A percentile compares a stretch with the other conserved stretches of the same genome.
Conservation (phyloP, 345 rosid genomes). For the Lepidium didymum region DNA sequence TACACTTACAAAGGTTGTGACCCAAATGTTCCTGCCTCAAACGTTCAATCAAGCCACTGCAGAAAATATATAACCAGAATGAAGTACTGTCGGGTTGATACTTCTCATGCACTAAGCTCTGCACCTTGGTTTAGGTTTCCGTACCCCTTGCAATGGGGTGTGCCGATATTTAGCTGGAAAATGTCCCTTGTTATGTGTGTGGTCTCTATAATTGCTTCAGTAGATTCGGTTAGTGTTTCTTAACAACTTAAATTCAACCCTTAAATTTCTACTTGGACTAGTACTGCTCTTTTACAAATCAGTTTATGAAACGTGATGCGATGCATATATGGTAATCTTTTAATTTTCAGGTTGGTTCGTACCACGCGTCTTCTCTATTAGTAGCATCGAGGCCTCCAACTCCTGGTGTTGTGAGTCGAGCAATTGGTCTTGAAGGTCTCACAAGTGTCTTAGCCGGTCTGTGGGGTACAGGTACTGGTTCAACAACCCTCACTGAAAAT, state of each 20-base stretch:
- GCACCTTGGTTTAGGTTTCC: constrained; percentile 99
- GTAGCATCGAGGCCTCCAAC: constrained; percentile 96
- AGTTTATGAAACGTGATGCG: background rate
- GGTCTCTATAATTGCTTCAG: constrained; percentile 70
- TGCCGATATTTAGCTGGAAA: constrained; percentile 86
- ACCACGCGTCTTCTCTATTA: constrained; percentile 83
- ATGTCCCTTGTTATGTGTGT: constrained; percentile 90
- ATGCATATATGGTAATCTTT: background rate
- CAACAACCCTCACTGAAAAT: constrained; percentile 88
- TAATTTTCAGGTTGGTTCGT: constrained; percentile 73
- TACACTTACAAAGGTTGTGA: constrained; percentile 85
- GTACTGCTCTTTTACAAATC: background rate
- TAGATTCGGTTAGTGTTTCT: constrained; percentile 79
- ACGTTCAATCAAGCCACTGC: constrained; percentile 78
- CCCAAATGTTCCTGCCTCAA: constrained; percentile 63
- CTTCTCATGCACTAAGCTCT: constrained; percentile 71
- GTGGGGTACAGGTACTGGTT: constrained; percentile 98
- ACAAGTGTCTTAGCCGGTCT: constrained; percentile 91
- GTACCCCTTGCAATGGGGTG: constrained; percentile 97
- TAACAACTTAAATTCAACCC: background rate
- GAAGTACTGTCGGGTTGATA: constrained; percentile 84
- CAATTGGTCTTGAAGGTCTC: constrained; percentile 93
- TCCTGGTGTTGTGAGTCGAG: constrained; percentile 82
- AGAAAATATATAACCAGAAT: constrained; percentile 72
- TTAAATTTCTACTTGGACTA: background rate